Evolutionary conservation across 2,329 filamentous ascomycete species (phyloP), one percentile per base, ranked within the genome.

Genomic region (Fusarium sp.): DNA sequence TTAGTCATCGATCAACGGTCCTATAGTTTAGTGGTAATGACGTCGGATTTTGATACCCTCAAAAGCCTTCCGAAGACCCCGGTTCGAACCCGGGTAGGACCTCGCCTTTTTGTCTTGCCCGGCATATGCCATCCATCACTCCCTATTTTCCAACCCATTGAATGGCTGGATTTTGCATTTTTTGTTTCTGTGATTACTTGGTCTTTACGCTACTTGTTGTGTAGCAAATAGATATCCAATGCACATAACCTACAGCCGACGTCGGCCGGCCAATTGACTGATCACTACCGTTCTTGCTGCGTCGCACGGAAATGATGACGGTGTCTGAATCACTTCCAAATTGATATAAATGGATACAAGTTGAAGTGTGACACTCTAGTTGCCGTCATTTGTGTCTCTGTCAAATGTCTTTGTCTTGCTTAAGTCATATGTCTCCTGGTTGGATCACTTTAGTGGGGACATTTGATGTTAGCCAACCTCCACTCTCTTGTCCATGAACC

Each of bases 11-110:
- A 10, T 11, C 1, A 14, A 15, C 12, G 68, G 68, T 70, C 62
- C 68, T 70, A 70, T 70, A 70, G 68, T 70, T 61, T 70, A 70
- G 68, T 66, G 68, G 68, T 70, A 51, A 70, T 66, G 66, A 69
- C 66, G 66, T 69, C 36, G 66, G 66, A 69, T 69, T 69, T 69
- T 69, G 66, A 69, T 63, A 52, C 12, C 7, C 3, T 57, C 64
- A 39, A 17, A 55, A 69, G 15, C 47, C 38, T 69, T 69, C 66
- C 66, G 51, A 69, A 69, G 57, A 63, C 66, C 66, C 66, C 66
- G 66, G 66, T 69, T 69, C 66, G 66, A 69, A 69, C 68, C 68
- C 68, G 68, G 68, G 68, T 70, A 70, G 68, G 62, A 70, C 68
- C 68, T 70, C 33, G 22, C 20, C 51, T 70, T 70, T 70, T 70